Percentiles rank a stretch among this genome's conserved stretches.
Conservation (phyloP, 202 grass and related monocot species). For the Saccharum hybrid region DNA sequence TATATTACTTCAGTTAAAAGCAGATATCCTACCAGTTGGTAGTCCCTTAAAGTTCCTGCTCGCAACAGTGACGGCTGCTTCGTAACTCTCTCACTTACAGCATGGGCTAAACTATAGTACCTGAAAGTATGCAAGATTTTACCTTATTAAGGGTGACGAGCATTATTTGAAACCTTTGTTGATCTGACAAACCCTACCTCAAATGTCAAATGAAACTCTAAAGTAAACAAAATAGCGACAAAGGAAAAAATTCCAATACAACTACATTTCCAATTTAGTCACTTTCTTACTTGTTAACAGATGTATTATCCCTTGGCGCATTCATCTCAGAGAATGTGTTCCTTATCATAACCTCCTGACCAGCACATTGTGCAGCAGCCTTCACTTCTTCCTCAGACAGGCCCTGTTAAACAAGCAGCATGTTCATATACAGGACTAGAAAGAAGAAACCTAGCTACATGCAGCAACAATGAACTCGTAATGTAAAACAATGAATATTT, state of each 20-base stretch:
- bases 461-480: background rate
- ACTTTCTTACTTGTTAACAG: slow-evolving; percentile 91
- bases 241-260: slow-evolving; percentile 1
- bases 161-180: slow-evolving; percentile 1
- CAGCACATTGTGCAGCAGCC: slow-evolving; percentile 82
- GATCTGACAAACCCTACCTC: slow-evolving; percentile 6
- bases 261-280: slow-evolving; percentile 23
- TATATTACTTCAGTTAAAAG: slow-evolving; percentile 35
- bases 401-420: slow-evolving; percentile 65
- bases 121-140: slow-evolving; percentile 47
- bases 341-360: slow-evolving; percentile 99
- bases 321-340: slow-evolving; percentile 99
- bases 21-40: slow-evolving; percentile 79
- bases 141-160: slow-evolving; percentile 13
- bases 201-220: slow-evolving; percentile 23
- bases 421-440: slow-evolving; percentile 24
- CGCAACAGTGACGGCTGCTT: slow-evolving; percentile 93
- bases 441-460: slow-evolving; percentile 7
- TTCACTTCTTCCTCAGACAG: slow-evolving; percentile 97
- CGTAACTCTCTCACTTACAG: slow-evolving; percentile 80
- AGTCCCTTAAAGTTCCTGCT: slow-evolving; percentile 93
- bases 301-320: slow-evolving; percentile 75
- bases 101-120: slow-evolving; percentile 98
- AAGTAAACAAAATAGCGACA: slow-evolving; percentile 2
- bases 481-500: background rate